phyloP scores from a whole-genome alignment of 345 rosid species.

The Boechera stricta region DNA sequence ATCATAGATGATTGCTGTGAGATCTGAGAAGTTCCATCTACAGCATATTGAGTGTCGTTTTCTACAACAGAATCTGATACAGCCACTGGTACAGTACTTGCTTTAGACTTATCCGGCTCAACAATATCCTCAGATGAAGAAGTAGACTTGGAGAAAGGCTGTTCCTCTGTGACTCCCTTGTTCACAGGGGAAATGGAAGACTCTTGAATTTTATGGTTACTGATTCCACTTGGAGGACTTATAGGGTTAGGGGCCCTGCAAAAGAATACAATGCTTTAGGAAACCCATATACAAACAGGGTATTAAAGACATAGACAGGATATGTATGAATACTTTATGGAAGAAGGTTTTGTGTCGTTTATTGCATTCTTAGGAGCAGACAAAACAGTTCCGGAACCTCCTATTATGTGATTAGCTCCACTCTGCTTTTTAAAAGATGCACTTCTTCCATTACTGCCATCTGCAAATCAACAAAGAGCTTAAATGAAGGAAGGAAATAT shows the following conservation, averaged over 20 bases:
- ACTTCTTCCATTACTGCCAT: slow-evolving; percentile 58
- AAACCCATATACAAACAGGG: neutral
- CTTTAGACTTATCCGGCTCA: slow-evolving; percentile 46
- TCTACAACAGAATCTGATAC: slow-evolving; percentile 42
- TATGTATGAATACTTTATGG: slow-evolving; percentile 54
- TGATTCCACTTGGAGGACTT: slow-evolving; percentile 49
- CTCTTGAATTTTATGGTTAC: slow-evolving; percentile 32
- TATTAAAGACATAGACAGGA: slow-evolving; percentile 18
- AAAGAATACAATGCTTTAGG: slow-evolving; percentile 3
- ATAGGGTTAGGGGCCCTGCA: slow-evolving; percentile 53
- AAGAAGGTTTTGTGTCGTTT: slow-evolving; percentile 40
- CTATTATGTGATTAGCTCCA: slow-evolving; percentile 49
- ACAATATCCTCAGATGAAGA: slow-evolving; percentile 45
- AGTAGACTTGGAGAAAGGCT: slow-evolving; percentile 29
- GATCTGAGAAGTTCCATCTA: slow-evolving; percentile 29
- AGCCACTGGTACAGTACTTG: slow-evolving; percentile 49
- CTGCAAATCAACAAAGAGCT: slow-evolving; percentile 42
- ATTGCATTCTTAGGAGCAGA: slow-evolving; percentile 50
- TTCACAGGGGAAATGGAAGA: slow-evolving; percentile 36
- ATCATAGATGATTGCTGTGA: slow-evolving; percentile 43
- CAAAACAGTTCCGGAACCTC: slow-evolving; percentile 48
- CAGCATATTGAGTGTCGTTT: slow-evolving; percentile 38
- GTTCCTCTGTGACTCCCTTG: slow-evolving; percentile 35
- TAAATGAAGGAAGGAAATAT: neutral
- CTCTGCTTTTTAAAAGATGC: slow-evolving; percentile 56